Percentiles rank a stretch among this genome's conserved stretches.
Conservation (phyloP, 2,329 filamentous ascomycete species). For the Monosporascus sp. region DNA sequence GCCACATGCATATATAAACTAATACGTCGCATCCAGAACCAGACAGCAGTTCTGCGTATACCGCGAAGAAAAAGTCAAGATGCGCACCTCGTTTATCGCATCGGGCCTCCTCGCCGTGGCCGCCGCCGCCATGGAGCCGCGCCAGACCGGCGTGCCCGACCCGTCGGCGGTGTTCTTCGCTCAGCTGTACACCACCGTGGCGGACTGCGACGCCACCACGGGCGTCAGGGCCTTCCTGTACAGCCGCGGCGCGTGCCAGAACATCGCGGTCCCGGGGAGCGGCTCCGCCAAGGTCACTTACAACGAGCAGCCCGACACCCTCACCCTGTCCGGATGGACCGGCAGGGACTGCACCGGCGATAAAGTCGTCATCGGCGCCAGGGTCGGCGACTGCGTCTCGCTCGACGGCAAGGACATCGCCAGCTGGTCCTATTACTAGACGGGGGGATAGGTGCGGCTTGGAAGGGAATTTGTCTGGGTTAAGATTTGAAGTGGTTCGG, state of each 20-base stretch:
- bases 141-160: not conserved
- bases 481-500: no score
- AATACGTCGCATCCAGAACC: no score
- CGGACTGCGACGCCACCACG: constrained; percentile 2
- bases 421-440: constrained; percentile 4
- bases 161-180: constrained; percentile 1
- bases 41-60: no score
- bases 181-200: constrained; percentile 1
- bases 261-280: constrained; percentile 1
- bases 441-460: no score
- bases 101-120: not conserved
- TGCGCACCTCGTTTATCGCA: no score
- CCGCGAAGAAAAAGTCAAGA: no score
- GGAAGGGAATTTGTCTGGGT: no score
- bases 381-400: constrained; percentile 1
- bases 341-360: constrained; percentile 3
- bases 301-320: constrained; percentile 3
- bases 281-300: constrained; percentile 6
- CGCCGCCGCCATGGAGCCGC: not conserved
- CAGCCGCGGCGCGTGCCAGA: constrained; percentile 7
- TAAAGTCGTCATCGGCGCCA: not conserved
- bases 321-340: constrained; percentile 6
- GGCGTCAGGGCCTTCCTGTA: constrained; percentile 5
- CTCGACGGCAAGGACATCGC: constrained; percentile 2
- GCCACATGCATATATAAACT: no score